Conservation (phyloP, 495 filamentous ascomycete species). For the Aspergillus mulundensis region DNA sequence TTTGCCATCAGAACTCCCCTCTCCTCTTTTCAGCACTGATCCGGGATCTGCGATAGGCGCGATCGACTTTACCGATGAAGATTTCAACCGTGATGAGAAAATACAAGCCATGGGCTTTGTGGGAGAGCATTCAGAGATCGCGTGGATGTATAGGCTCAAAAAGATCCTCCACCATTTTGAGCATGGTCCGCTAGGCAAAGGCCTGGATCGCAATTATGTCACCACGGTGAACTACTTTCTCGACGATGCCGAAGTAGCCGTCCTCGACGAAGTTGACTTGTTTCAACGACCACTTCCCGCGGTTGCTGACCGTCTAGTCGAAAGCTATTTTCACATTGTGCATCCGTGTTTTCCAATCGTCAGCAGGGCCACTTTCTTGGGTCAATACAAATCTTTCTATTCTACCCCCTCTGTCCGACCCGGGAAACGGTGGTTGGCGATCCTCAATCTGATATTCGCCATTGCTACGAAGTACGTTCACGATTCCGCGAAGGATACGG, state of each 20-base stretch:
- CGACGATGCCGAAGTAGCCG: conserved; percentile 46
- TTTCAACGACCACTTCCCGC: conserved; percentile 44
- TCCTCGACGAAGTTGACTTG: conserved; percentile 43
- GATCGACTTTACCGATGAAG: conserved; percentile 54
- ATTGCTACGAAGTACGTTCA: conserved; percentile 50
- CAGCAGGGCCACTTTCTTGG: conserved; percentile 40
- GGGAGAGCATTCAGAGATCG: conserved; percentile 59
- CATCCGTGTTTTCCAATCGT: conserved; percentile 60
- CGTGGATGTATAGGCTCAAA: conserved; percentile 54
- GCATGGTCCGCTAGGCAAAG: conserved; percentile 15
- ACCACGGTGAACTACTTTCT: conserved; percentile 52
- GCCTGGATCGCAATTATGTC: conserved; percentile 25
- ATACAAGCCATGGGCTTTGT: conserved; percentile 54
- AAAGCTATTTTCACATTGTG: conserved; percentile 52
- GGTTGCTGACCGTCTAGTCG: conserved; percentile 51
- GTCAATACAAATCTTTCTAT: conserved; percentile 41
- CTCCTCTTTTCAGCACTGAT: conserved; percentile 23
- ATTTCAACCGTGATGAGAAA: conserved; percentile 51
- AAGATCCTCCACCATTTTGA: conserved; percentile 30
- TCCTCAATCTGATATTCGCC: conserved; percentile 64
- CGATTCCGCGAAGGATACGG: conserved; percentile 21
- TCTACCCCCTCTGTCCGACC: conserved; percentile 30
- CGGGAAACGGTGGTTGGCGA: conserved; percentile 52
- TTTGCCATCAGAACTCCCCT: conserved; percentile 12
- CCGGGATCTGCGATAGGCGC: conserved; percentile 45